These are phyloP conservation scores for Metarhizium album DNA, from an alignment of 2,329 filamentous ascomycete genomes.

Conservation along the genomic window DNA sequence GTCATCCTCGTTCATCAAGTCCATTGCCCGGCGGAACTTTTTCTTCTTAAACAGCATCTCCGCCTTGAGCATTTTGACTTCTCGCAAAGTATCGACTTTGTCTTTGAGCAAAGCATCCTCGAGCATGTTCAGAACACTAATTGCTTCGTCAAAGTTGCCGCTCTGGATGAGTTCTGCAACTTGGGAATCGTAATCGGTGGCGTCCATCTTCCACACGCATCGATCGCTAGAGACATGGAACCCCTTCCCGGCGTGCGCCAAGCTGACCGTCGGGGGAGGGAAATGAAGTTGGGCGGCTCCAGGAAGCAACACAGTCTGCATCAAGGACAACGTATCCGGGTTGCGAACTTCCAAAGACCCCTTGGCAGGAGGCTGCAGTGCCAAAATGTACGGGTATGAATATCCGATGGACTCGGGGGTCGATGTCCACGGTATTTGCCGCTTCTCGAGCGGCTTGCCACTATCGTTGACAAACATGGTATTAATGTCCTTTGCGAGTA, in stretches of 20 bases:
- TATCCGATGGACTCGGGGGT: constrained; percentile 90
- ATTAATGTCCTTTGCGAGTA: constrained; percentile 97
- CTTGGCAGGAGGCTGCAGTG: constrained; percentile 72
- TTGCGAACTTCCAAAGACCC: constrained; percentile 85
- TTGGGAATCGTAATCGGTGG: constrained; percentile 83
- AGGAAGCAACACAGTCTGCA: constrained; percentile 76
- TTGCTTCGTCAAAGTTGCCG: constrained; percentile 75
- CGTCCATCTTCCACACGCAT: constrained; percentile 91
- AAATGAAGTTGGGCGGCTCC: constrained; percentile 81
- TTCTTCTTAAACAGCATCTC: constrained; percentile 71
- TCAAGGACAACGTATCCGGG: constrained; percentile 77
- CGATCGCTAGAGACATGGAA: constrained; percentile 90
- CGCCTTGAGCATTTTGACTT: constrained; percentile 87
- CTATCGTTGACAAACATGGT: constrained; percentile 81
- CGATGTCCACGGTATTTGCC: constrained; percentile 83
- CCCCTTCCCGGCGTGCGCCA: constrained; percentile 93
- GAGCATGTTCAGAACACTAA: constrained; percentile 79
- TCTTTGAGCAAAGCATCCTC: constrained; percentile 83
- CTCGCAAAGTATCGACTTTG: constrained; percentile 69
- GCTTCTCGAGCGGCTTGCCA: constrained; percentile 70
- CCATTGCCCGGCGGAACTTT: constrained; percentile 77
- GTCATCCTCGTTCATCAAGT: constrained; percentile 74
- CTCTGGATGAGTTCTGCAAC: constrained; percentile 69
- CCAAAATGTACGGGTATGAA: constrained; percentile 90
- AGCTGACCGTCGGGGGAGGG: constrained; percentile 79